Conservation (phyloP, 768 basidiomycete species). For the Termitomyces titanicus region DNA sequence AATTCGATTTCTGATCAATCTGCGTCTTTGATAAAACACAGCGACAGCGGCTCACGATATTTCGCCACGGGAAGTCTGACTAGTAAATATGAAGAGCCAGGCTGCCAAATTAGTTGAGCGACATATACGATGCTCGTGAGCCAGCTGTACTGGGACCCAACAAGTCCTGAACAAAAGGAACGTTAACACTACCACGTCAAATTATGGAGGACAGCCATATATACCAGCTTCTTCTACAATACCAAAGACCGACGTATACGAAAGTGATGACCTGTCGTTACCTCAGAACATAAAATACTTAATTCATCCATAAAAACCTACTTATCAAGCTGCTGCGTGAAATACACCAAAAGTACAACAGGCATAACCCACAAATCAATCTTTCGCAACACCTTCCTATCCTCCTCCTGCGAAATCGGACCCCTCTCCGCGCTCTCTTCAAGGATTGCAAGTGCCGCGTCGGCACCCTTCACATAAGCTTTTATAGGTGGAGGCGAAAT, state of each 20-base stretch:
- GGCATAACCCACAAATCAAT: constrained; percentile 37
- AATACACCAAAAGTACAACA: constrained; percentile 36
- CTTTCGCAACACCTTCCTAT: constrained; percentile 30
- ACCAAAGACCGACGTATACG: constrained; percentile 45
- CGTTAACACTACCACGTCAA: no score
- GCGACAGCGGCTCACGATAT: constrained; percentile 23
- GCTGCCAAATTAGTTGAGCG: constrained; percentile 42
- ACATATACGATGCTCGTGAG: constrained; percentile 41
- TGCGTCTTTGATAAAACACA: neutral
- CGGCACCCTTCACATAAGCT: constrained; percentile 17
- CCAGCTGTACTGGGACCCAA: constrained; percentile 42
- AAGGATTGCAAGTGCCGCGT: constrained; percentile 29
- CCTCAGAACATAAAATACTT: neutral
- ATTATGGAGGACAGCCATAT: no score
- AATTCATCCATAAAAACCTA: constrained; percentile 13
- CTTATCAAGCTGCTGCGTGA: constrained; percentile 44
- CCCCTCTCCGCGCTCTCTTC: constrained; percentile 19
- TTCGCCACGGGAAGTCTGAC: constrained; percentile 38
- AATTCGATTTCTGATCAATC: neutral
- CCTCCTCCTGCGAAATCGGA: constrained; percentile 28
- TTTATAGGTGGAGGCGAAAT: neutral
- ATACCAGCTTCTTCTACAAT: constrained; percentile 32
- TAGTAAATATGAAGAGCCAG: constrained; percentile 36
- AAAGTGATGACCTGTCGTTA: constrained; percentile 34
- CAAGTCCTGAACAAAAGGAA: constrained; percentile 19